Evolutionary conservation across 345 rosid genomes (phyloP).

Genomic region (Murraya koenigii): DNA sequence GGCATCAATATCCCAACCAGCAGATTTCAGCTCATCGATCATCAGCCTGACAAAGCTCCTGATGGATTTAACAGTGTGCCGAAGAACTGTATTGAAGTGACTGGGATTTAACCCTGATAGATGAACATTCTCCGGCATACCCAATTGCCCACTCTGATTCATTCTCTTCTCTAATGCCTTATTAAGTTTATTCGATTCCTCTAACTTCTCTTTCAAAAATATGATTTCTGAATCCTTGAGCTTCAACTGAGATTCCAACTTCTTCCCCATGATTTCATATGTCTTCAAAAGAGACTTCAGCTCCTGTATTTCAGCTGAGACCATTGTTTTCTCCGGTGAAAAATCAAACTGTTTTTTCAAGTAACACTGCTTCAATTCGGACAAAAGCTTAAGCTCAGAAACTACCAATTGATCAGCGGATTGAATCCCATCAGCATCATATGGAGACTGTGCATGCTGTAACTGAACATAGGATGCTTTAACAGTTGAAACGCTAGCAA

Average conservation of each 20-base stretch:
- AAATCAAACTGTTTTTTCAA: constrained; percentile 70
- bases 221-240: constrained; percentile 77
- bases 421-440: constrained; percentile 70
- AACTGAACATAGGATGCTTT: constrained; percentile 80
- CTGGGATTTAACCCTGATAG: constrained; percentile 44
- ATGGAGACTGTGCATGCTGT: constrained; percentile 83
- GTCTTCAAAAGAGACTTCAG: constrained; percentile 59
- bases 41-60: constrained; percentile 61
- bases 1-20: constrained; percentile 66
- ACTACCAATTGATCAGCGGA: constrained; percentile 60
- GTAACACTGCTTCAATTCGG: constrained; percentile 76
- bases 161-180: constrained; percentile 54
- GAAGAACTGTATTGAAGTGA: constrained; percentile 53
- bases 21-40: constrained; percentile 61
- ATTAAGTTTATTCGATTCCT: constrained; percentile 48
- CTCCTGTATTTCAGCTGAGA: constrained; percentile 74
- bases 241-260: constrained; percentile 65
- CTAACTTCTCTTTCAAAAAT: constrained; percentile 58
- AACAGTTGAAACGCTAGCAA: constrained; percentile 68
- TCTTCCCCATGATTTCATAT: constrained; percentile 61
- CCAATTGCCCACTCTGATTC: constrained; percentile 62
- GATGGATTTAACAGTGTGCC: constrained; percentile 60
- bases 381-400: constrained; percentile 59
- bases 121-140: constrained; percentile 48
- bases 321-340: constrained; percentile 49